Base-by-base conservation (phyloP, 352 stramenopile species). In the Pythium phragmiticola region DNA sequence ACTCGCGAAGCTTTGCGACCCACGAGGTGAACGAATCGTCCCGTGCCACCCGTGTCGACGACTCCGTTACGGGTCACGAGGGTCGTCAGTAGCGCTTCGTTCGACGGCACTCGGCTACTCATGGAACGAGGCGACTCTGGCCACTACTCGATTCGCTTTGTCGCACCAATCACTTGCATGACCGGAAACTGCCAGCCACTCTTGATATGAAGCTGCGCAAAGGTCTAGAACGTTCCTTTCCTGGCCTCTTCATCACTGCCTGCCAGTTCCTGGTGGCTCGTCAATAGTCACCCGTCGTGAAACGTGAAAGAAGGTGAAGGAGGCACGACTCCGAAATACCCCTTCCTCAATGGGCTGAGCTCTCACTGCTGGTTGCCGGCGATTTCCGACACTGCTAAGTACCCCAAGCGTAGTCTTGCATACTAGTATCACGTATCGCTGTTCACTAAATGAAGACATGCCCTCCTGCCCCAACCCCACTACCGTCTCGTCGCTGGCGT, bases 121-220 rank as follows among this genome's bases (percentile, higher is more conserved):
- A 19, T 53, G 12, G 26, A 34, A 43, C 13, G 49, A 55, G 0
- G 49, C 49, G 17, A 55, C 49, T 16, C 49, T 55, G 23, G 28
- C 34, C 11, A 55, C 13, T 2, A 34, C 19, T 57, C 14, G n/a
- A 57, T 19, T 2, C 9, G 3, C 33, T 47, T 0, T 3, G 30
- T 45, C n/a, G 17, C 50, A 17, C 34, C 50, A 11, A 46, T 7
- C 8, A 21, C 46, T 12, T 33, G 17, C 2, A 57, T 34, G n/a
- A 57, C 50, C 7, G 50, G 50, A 47, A 57, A 57, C n/a, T 47
- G 33, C 50, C 50, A 46, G 6, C 46, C 34, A 12, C 33, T 33
- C 2, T 33, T 17, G 13, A 57, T 57, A 3, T 7, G 3, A 7
- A 57, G 50, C 33, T 46, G 14, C 0, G 6, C 11, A 7, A 57